Evolutionary conservation across 306 rosid genomes (phyloP), one percentile per base, ranked within the genome.

Genomic region (Cicer cuneatum): DNA sequence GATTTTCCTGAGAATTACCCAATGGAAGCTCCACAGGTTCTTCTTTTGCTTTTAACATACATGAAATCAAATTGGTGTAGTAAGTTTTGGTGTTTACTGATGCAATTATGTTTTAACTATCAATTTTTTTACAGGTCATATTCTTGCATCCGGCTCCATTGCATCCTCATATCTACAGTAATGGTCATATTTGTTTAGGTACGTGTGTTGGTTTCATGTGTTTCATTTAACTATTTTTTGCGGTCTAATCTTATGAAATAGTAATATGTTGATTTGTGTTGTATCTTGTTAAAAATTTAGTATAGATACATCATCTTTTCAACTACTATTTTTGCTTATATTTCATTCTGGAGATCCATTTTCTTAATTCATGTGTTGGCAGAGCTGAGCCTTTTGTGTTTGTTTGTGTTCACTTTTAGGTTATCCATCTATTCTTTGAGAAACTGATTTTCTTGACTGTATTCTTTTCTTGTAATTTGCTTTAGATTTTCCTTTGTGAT

Each of bases 1-100:
- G 99, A 95, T 65, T 95, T 95, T 76, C 99, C 99, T 4, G 98
- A 95, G 90, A 91, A 95, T 89, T 95, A 95, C 77, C 99, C 98
- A 1, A 95, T 95, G 99, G 98, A 95, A 86, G 98, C 99, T 42
- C 99, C 99, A 0, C 99, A 95, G 99, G 99, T 95, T 57, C 33
- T 57, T 43, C 35, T 45, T 73, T 48, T 39, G 0, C 58, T 16
- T 0, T 8, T 72, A 10, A 8, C 11, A 8, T 46, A 7, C 67
- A 38, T 56, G 2, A 65, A 45, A 29, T 29, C 33, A 29, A 29
- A 29, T 66, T 49, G 66, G 5, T 5, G 14, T 37, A n/a, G 39
- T 19, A 11, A 10, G 43, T 52, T 43, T 8, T 56, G 14, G 16
- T 72, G 43, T 61, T 77, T 58, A 67, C 63, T 71, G 19, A 40